phyloP scores from a whole-genome alignment of 768 basidiomycete genomes.

The Leucosporidium yakuticum region DNA sequence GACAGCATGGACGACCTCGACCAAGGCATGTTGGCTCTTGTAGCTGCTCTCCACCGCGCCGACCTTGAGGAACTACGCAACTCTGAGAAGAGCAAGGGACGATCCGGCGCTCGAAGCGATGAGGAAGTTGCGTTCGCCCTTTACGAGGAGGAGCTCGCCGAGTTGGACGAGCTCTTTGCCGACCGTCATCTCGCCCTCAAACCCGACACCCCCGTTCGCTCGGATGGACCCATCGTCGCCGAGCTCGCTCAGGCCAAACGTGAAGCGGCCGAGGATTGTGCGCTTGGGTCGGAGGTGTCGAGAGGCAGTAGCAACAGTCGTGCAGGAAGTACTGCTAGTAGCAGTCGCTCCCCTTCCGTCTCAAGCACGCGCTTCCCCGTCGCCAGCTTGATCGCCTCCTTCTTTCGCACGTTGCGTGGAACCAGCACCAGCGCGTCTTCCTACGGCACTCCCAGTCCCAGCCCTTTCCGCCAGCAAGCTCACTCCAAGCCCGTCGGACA shows the following conservation, averaged over 20 bases:
- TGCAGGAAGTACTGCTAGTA: neutral
- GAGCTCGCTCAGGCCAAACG: neutral
- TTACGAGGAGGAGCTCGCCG: constrained; percentile 2
- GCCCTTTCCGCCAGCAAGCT: too few species aligned
- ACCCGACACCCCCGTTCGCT: neutral
- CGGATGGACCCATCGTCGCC: neutral
- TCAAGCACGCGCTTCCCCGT: neutral
- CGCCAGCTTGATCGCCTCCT: neutral
- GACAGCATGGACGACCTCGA: too few species aligned
- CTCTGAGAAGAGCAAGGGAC: too few species aligned
- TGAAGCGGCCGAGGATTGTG: neutral
- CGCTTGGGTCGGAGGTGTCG: neutral
- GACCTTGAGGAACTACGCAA: too few species aligned
- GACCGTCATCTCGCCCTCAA: constrained; percentile 1
- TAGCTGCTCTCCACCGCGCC: too few species aligned
- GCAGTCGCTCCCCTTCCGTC: neutral
- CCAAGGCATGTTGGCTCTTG: too few species aligned
- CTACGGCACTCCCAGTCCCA: neutral
- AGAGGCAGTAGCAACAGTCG: neutral
- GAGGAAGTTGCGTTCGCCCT: neutral
- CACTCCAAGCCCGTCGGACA: too few species aligned
- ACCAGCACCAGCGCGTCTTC: neutral
- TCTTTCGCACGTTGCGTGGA: neutral
- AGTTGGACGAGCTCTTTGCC: neutral
- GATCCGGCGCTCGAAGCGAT: neutral